A percentile compares a stretch with the other conserved stretches of the same genome.
phyloP scores from a whole-genome alignment of 495 filamentous ascomycete species.

The Ramalina intermedia region DNA sequence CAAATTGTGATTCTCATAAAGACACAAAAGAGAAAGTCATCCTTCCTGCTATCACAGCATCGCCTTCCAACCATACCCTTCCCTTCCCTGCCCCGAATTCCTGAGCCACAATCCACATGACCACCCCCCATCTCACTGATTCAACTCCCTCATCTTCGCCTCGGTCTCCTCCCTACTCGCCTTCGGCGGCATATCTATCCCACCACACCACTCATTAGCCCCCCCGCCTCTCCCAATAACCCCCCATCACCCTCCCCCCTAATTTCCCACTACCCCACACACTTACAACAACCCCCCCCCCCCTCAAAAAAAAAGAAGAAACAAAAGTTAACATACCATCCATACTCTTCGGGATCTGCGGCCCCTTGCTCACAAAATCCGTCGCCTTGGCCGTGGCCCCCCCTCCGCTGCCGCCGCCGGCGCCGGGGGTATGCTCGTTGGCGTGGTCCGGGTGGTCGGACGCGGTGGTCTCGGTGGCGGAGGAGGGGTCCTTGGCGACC shows the following conservation, averaged over 20 bases:
- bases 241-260: neutral
- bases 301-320: neutral
- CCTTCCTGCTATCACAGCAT: no score
- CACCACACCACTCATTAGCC: neutral
- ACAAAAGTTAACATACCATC: slow-evolving; percentile 16
- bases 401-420: neutral
- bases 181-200: slow-evolving; percentile 37
- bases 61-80: no score
- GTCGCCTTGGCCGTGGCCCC: slow-evolving; percentile 20
- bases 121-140: slow-evolving; percentile 31
- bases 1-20: no score
- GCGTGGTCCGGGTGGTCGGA: slow-evolving; percentile 14
- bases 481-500: slow-evolving; percentile 20
- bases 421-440: slow-evolving; percentile 14
- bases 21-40: no score
- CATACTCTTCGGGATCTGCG: slow-evolving; percentile 24
- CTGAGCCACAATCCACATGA: no score
- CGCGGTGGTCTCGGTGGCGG: slow-evolving; percentile 15
- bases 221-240: neutral
- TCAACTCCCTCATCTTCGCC: slow-evolving; percentile 48
- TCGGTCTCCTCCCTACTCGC: slow-evolving; percentile 53
- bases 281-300: no score
- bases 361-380: slow-evolving; percentile 31
- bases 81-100: no score
- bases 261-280: no score